These are phyloP conservation scores for Gyrodon lividus DNA, from an alignment of 768 basidiomycete genomes.

Conservation along the genomic window DNA sequence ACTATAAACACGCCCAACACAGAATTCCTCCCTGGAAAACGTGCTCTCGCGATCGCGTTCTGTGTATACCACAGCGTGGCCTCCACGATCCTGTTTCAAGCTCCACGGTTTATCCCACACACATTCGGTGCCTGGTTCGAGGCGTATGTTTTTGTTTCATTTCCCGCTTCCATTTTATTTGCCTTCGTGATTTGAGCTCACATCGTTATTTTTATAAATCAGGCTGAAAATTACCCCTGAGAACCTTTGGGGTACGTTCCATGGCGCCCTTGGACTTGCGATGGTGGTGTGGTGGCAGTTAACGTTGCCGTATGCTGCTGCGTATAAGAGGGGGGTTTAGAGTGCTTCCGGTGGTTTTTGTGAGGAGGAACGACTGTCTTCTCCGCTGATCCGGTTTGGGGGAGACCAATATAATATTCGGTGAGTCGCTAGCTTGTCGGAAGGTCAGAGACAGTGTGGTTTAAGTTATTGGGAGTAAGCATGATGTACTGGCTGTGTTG, in stretches of 20 bases:
- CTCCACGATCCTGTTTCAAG: slow-evolving; percentile 72
- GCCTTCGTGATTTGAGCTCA: neutral
- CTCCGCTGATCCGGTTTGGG: too few relatives aligned
- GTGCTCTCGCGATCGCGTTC: slow-evolving; percentile 74
- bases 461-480: too few relatives aligned
- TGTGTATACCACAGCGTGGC: slow-evolving; percentile 72
- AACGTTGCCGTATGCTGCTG: slow-evolving; percentile 53
- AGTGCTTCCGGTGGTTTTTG: neutral
- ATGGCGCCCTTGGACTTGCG: slow-evolving; percentile 67
- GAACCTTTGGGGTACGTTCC: slow-evolving; percentile 65
- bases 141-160: slow-evolving; percentile 43
- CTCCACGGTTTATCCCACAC: slow-evolving; percentile 78
- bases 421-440: neutral
- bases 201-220: neutral
- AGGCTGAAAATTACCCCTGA: slow-evolving; percentile 72
- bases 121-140: slow-evolving; percentile 63
- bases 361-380: too few relatives aligned
- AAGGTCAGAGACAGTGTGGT: neutral
- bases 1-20: neutral
- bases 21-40: slow-evolving; percentile 86
- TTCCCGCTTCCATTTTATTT: neutral
- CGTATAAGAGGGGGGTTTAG: slow-evolving; percentile 30
- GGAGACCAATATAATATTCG: too few relatives aligned
- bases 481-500: too few relatives aligned
- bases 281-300: slow-evolving; percentile 84